Evolutionary conservation across 1,284 basidiomycete genomes (phyloP).

Genomic region (Laetiporus sulphureus): DNA sequence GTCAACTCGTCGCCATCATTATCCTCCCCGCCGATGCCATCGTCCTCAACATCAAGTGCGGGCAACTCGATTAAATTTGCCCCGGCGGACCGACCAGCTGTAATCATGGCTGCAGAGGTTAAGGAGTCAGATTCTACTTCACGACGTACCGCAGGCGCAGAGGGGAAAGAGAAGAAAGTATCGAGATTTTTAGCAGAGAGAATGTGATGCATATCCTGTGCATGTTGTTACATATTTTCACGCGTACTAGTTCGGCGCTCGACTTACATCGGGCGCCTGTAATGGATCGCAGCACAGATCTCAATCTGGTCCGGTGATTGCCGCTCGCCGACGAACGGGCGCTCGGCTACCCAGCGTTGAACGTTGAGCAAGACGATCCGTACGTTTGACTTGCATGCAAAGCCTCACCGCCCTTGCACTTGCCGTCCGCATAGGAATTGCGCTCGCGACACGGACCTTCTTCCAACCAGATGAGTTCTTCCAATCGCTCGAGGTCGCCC

Average conservation of each 20-base stretch:
- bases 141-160: conserved; percentile 5
- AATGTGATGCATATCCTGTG: too few species aligned
- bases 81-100: conserved; percentile 34
- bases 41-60: too few species aligned
- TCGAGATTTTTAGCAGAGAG: conserved; percentile 44
- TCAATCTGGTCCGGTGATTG: too few species aligned
- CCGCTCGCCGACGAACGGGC: too few species aligned
- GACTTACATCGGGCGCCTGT: too few species aligned
- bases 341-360: too few species aligned
- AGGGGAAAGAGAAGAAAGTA: conserved; percentile 26
- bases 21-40: too few species aligned
- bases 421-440: conserved; percentile 50
- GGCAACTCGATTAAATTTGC: too few species aligned
- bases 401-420: conserved; percentile 12
- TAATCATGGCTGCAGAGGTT: conserved; percentile 34
- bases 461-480: conserved; percentile 99
- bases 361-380: too few species aligned
- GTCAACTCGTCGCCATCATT: conserved; percentile 37
- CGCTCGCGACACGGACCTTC: conserved; percentile 74
- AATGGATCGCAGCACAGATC: too few species aligned
- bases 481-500: conserved; percentile 91
- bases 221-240: too few species aligned
- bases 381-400: conserved; percentile 9
- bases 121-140: conserved; percentile 23
- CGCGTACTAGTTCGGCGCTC: too few species aligned